phyloP scores from a whole-genome alignment of 2,329 filamentous ascomycete species.

The Talaromyces sp. region DNA sequence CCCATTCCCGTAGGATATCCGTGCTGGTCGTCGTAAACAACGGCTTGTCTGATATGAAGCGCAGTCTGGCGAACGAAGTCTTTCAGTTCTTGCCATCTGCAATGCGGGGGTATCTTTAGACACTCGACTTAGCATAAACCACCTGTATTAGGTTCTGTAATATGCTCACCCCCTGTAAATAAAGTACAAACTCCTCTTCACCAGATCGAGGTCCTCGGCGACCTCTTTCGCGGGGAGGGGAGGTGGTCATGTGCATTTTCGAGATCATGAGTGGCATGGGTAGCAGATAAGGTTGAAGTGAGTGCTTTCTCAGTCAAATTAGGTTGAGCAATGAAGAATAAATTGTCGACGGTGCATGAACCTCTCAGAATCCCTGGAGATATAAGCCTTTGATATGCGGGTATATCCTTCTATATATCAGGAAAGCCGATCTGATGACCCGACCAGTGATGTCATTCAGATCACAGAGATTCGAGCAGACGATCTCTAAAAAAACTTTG shows the following conservation, averaged over 20 bases:
- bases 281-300: neutral
- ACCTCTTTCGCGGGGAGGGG: constrained; percentile 34
- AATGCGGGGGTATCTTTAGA: constrained; percentile 42
- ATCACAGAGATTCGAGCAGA: neutral
- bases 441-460: neutral
- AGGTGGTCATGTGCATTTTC: constrained; percentile 31
- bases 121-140: neutral
- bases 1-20: constrained; percentile 45
- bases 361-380: too few relatives aligned
- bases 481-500: neutral
- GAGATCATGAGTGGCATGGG: neutral
- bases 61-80: constrained; percentile 47
- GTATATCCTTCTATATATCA: neutral
- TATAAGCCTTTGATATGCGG: neutral
- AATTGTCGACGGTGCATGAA: neutral
- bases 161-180: constrained; percentile 42
- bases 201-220: constrained; percentile 34
- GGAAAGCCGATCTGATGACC: neutral
- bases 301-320: neutral
- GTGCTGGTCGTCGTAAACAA: constrained; percentile 45
- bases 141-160: neutral
- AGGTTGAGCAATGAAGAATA: neutral
- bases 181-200: constrained; percentile 47
- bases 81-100: constrained; percentile 48
- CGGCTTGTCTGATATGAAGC: constrained; percentile 45